Evolutionary conservation across 2,329 filamentous ascomycete species (phyloP), one percentile per base, ranked within the genome.

Genomic region (Alternaria novae-zelandiae): DNA sequence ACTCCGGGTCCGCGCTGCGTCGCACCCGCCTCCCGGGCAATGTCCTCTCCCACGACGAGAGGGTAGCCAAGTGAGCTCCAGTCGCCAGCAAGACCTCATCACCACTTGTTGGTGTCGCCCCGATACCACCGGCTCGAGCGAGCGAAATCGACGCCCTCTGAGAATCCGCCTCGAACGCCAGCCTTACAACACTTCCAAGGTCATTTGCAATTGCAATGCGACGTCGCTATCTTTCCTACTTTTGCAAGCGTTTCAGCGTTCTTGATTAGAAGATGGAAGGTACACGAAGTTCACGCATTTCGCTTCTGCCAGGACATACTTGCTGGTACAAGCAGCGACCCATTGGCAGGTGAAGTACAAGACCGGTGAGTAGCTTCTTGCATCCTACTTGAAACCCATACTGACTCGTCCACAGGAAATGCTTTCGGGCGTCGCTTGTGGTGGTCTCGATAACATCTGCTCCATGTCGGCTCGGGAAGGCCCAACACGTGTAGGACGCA

Each of bases 361-460:
- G 32, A n/a, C 15, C 32, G 32, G 32, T 36, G 32, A 36, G 32
- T n/a, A 36, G 32, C 32, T 36, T 36, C 15, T 36, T 36, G 32
- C 32, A 36, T 36, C 15, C 13, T 36, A 36, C 32, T 10, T 36
- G 4, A 36, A 36, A 10, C 32, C 8, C 32, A n/a, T 36, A 36
- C 32, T 36, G 10, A 36, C 15, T n/a, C 15, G 32, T 36, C 32
- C 4, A 36, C 32, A 36, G 32, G 15, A n/a, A 36, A 10, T n/a
- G 32, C 4, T n/a, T 5, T 5, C 7, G 0, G 32, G 95, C 80
- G 96, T 98, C 62, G 96, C 96, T 59, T 99, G 96, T 80, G 96
- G 96, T 87, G 96, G 96, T 86, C 88, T 98, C 69, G 96, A 99
- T 84, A 99, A 99, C 83, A 98, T 99, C 79, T 98, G 96, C 87